These are phyloP conservation scores for Fusarium sp. DNA, from an alignment of 2,329 filamentous ascomycete species.

Conservation along the genomic window DNA sequence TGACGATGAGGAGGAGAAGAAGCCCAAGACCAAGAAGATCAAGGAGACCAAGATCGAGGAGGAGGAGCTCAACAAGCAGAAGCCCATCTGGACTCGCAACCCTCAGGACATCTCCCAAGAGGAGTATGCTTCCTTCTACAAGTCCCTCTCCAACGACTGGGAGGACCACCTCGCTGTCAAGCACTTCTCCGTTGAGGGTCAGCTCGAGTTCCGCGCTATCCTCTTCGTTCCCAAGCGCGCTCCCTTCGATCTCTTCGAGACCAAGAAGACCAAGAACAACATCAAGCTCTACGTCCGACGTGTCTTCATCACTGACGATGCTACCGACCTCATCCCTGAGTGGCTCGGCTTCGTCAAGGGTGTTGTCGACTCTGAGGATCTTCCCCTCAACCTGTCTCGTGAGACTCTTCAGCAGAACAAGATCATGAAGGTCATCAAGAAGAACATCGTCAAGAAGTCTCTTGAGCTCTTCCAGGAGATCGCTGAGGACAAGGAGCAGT, in stretches of 20 bases:
- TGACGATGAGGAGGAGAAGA: conserved; percentile 88
- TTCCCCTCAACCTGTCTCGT: conserved; percentile 99
- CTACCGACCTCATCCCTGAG: conserved; percentile 98
- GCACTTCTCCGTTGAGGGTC: conserved; percentile 99
- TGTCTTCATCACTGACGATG: conserved; percentile 99
- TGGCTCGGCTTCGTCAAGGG: conserved; percentile 99
- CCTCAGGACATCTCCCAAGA: conserved; percentile 93
- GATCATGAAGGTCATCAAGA: conserved; percentile 99
- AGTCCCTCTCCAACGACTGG: conserved; percentile 99
- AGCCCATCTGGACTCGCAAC: conserved; percentile 99
- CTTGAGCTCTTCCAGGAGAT: conserved; percentile 99
- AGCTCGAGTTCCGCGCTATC: conserved; percentile 99
- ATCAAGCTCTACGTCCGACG: conserved; percentile 99
- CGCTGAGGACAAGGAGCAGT: conserved; percentile 99
- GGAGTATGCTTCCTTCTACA: conserved; percentile 99
- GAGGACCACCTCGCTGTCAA: conserved; percentile 99
- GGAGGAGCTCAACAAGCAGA: conserved; percentile 99
- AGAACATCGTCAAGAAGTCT: conserved; percentile 99
- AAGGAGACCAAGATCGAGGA: conserved; percentile 99
- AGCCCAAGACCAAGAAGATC: conserved; percentile 98
- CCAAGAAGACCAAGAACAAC: conserved; percentile 99
- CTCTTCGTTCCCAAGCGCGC: conserved; percentile 99
- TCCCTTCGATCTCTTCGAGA: conserved; percentile 99
- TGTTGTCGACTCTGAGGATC: conserved; percentile 99
- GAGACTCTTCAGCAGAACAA: conserved; percentile 99